Base-by-base conservation (phyloP, 805 yeast species). In the Yarrowia yakushimensis region DNA sequence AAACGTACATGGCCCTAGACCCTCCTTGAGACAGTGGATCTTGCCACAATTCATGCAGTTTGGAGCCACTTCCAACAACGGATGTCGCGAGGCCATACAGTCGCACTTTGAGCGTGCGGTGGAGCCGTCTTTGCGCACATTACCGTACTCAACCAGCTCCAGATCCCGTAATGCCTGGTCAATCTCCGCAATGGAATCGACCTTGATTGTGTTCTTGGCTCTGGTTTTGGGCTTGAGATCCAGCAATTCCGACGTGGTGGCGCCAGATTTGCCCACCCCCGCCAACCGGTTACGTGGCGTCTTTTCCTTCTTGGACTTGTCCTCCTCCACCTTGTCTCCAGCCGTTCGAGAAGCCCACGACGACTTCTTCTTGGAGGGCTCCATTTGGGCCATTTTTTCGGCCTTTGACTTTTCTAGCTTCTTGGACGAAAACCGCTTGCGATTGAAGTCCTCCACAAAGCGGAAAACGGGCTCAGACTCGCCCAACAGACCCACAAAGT, bases 31-130 rank as follows among this genome's bases (percentile, higher is more conserved):
- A 76, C 99, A 94, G 2, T 94, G 89, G 42, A 94, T 89, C 72
- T 91, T 89, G 11, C 99, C 99, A 72, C 99, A 94, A 64, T 87
- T 85, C 41, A 94, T 74, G 69, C 99, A 94, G 71, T 94, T 94
- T 0, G 99, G 98, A 2, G 96, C 94, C 66, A 87, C 81, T 63
- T 89, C 96, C 66, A 90, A 87, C 30, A 94, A 75, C 3, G 97
- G 96, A 70, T 94, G 99, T 64, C 88, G 78, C 0, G 87, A 82
- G 0, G 93, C 97, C 84, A 86, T 88, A 70, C 98, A 92, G 65
- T 86, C 82, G 71, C 98, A 92, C 4, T 68, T 70, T 18, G 77
- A 71, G 71, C 70, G 82, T 4, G 28, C 63, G 2, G 20, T 43
- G 12, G 69, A 68, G 22, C 65, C 65, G 17, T 67, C 65, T 63